phyloP scores from a whole-genome alignment of 164 flowering plant genomes.

The Chimonanthus salicifolius region DNA sequence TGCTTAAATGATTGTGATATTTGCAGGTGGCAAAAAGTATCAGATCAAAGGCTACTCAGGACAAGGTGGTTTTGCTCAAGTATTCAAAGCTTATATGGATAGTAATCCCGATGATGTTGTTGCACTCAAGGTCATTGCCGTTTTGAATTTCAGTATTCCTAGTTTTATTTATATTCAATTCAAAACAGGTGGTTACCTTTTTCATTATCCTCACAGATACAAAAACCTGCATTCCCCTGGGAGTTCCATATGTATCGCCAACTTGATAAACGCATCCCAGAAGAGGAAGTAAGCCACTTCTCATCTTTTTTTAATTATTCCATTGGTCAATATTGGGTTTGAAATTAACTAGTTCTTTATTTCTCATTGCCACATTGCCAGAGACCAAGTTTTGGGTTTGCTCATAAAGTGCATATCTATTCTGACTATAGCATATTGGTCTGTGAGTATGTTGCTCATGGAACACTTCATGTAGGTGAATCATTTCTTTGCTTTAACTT shows the following conservation, averaged over 20 bases:
- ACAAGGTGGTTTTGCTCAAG: conserved; percentile 89
- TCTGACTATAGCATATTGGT: conserved; percentile 83
- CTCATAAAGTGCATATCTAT: conserved; percentile 71
- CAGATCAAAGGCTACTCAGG: conserved; percentile 96
- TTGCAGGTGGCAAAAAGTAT: conserved; percentile 69
- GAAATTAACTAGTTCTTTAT: conserved; percentile 9
- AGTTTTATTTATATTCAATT: neutral
- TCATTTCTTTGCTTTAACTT: neutral
- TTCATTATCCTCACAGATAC: conserved; percentile 50
- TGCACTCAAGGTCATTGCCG: conserved; percentile 66
- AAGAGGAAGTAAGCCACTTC: conserved; percentile 41
- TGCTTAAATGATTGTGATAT: conserved; percentile 8
- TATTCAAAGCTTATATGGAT: conserved; percentile 65
- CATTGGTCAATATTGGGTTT: neutral
- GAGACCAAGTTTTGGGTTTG: conserved; percentile 82
- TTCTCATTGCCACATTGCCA: conserved; percentile 21
- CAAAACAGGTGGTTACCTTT: neutral
- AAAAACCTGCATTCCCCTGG: conserved; percentile 95
- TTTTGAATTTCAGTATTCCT: neutral
- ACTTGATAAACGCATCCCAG: conserved; percentile 69
- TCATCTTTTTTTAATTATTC: neutral
- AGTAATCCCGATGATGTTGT: conserved; percentile 74
- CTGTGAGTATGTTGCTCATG: conserved; percentile 66
- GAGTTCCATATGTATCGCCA: conserved; percentile 95
- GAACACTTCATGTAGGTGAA: conserved; percentile 76